Evolutionary conservation across 1,284 basidiomycete species (phyloP), one percentile per base, ranked within the genome.

Genomic region (Ganoderma meredithae): DNA sequence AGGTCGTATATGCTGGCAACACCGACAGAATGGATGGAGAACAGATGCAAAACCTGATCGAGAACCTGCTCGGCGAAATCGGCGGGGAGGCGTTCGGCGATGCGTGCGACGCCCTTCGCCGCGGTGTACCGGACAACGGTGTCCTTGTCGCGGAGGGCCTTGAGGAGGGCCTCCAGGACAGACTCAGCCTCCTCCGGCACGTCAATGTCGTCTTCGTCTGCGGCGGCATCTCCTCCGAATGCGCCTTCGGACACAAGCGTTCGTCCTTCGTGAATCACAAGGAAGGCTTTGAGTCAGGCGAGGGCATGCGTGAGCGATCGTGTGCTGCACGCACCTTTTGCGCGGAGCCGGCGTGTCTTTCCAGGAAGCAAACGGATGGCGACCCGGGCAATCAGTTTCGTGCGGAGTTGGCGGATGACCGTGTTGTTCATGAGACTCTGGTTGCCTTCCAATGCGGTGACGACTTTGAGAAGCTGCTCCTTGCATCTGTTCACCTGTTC

Each of bases 61-160:
- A 96, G 81, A 13, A 99, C 90, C 78, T 99, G 95, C 40, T 86
- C 83, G 0, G 89, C 84, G 74, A 97, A 93, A 15, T 91, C 89
- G 0, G 79, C 68, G 1, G 97, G 95, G 0, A 99, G 86, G 17
- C 93, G 86, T 70, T 93, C 90, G 1, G 95, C 88, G 52, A 99
- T 87, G 8, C 96, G 90, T 6, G 96, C 94, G 13, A 99, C 83
- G 33, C 95, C 95, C 80, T 99, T 99, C 6, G 98, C 95, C 2
- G 95, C 89, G 12, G 97, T 96, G 87, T 96, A 99, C 59, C 98
- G 93, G 25, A 99, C 96, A 39, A 96, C 84, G 0, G 98, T 98
- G 77, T 99, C 97, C 95, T 91, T 95, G 80, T 99, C 95, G 75
- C 95, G 91, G 25, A 99, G 81, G 13, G 86, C 84, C 39, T 84